phyloP scores from a whole-genome alignment of 1,284 basidiomycete genomes.

The Agroathelia rolfsii region DNA sequence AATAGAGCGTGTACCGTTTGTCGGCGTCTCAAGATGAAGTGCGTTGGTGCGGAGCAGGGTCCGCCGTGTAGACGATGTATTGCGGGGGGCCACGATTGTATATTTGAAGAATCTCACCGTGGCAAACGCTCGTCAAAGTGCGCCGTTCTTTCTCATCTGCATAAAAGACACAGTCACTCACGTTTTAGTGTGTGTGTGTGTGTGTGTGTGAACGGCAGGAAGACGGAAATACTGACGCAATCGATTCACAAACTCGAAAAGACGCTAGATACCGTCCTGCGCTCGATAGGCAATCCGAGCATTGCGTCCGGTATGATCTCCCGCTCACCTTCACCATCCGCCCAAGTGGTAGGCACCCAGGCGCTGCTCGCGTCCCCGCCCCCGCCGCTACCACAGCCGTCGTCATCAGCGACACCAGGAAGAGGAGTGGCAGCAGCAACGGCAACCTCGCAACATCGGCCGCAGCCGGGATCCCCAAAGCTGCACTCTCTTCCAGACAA shows the following conservation, averaged over 20 bases:
- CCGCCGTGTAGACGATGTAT: constrained; percentile 85
- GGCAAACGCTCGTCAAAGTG: constrained; percentile 88
- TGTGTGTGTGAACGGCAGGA: constrained; percentile 55
- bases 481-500: constrained; percentile 88
- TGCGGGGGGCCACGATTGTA: constrained; percentile 79
- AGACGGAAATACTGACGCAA: constrained; percentile 79
- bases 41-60: constrained; percentile 87
- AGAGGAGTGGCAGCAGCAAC: too few species aligned
- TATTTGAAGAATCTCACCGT: constrained; percentile 91
- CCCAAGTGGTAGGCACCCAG: constrained; percentile 44
- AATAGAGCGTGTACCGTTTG: constrained; percentile 87
- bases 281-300: constrained; percentile 74
- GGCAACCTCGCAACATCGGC: constrained; percentile 12
- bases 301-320: constrained; percentile 72
- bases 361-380: constrained; percentile 47
- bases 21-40: constrained; percentile 96
- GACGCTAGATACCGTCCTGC: constrained; percentile 80
- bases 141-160: constrained; percentile 19
- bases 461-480: constrained; percentile 51
- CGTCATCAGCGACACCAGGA: constrained; percentile 11
- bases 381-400: constrained; percentile 35
- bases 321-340: constrained; percentile 66
- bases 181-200: neutral
- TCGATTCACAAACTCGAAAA: constrained; percentile 91
- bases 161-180: too few species aligned